Conservation (phyloP, 2,329 filamentous ascomycete genomes). For the Colletotrichum chrysophilum region DNA sequence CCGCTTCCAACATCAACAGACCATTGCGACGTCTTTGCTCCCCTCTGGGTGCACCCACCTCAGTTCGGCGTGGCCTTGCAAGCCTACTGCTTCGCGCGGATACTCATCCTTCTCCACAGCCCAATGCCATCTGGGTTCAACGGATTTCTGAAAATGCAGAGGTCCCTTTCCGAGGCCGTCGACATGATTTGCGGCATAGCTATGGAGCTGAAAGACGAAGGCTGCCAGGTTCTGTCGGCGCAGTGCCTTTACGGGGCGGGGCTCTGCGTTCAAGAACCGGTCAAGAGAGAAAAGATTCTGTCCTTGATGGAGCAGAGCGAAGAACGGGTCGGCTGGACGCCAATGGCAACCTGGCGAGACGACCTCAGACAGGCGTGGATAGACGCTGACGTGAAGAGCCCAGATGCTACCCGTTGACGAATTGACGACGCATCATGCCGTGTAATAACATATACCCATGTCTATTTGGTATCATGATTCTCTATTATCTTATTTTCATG, state of each 20-base stretch:
- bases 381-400: conserved; percentile 23
- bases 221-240: conserved; percentile 46
- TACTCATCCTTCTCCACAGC: conserved; percentile 44
- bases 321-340: conserved; percentile 40
- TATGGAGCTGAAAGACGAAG: conserved; percentile 44
- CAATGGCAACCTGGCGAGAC: conserved; percentile 36
- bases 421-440: not conserved
- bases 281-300: conserved; percentile 39
- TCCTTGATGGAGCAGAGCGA: conserved; percentile 41
- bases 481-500: not conserved
- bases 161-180: conserved; percentile 25
- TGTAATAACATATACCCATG: not conserved
- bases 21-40: conserved; percentile 39
- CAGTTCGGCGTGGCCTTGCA: conserved; percentile 55
- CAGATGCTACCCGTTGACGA: not conserved
- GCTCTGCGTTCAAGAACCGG: conserved; percentile 41
- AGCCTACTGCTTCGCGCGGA: conserved; percentile 55
- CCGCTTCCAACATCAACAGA: conserved; percentile 38
- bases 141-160: conserved; percentile 43
- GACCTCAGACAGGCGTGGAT: conserved; percentile 36
- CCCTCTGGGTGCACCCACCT: conserved; percentile 55
- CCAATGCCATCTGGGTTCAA: conserved; percentile 35
- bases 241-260: conserved; percentile 50
- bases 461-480: not conserved
- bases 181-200: conserved; percentile 53